Evolutionary conservation across 1,284 basidiomycete genomes (phyloP).

Genomic region (Cystobasidium slooffiae): DNA sequence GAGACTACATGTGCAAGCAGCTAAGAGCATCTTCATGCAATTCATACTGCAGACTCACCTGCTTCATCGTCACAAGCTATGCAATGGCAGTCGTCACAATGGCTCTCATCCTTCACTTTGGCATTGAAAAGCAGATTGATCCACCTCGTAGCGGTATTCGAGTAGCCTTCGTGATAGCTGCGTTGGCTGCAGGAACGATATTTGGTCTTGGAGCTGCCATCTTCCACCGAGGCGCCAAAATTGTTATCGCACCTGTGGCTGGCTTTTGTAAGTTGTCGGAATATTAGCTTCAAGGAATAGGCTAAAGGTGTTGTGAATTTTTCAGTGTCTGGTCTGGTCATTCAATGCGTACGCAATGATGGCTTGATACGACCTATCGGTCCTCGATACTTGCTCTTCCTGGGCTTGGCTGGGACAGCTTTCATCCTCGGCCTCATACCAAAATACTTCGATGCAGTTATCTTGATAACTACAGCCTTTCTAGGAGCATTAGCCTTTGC

Average conservation of each 20-base stretch:
- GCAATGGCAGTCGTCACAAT: slow-evolving; percentile 80
- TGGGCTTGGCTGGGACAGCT: slow-evolving; percentile 62
- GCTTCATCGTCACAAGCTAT: slow-evolving; percentile 90
- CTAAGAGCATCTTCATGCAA: slow-evolving; percentile 39
- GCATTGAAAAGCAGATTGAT: slow-evolving; percentile 77
- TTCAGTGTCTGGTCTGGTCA: slow-evolving; percentile 72
- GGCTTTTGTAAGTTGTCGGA: slow-evolving; percentile 59
- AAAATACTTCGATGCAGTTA: slow-evolving; percentile 15
- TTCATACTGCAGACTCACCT: slow-evolving; percentile 72
- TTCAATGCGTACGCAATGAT: slow-evolving; percentile 80
- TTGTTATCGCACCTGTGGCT: slow-evolving; percentile 87
- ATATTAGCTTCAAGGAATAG: slow-evolving; percentile 57
- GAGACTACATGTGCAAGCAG: background rate
- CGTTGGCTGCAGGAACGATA: slow-evolving; percentile 74
- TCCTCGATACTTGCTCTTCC: slow-evolving; percentile 83
- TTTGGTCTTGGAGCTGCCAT: slow-evolving; percentile 85
- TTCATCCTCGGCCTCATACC: slow-evolving; percentile 32
- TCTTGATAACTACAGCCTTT: slow-evolving; percentile 28
- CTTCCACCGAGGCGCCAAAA: slow-evolving; percentile 84
- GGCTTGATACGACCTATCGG: slow-evolving; percentile 77
- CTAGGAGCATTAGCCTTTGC: slow-evolving; percentile 47
- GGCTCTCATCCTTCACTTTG: slow-evolving; percentile 87
- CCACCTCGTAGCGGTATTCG: slow-evolving; percentile 76
- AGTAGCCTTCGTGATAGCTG: slow-evolving; percentile 86
- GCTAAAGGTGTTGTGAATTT: background rate